Evolutionary conservation across 139 green algal genomes (phyloP), one percentile per base, ranked within the genome.

Genomic region (Chlorella sp.): DNA sequence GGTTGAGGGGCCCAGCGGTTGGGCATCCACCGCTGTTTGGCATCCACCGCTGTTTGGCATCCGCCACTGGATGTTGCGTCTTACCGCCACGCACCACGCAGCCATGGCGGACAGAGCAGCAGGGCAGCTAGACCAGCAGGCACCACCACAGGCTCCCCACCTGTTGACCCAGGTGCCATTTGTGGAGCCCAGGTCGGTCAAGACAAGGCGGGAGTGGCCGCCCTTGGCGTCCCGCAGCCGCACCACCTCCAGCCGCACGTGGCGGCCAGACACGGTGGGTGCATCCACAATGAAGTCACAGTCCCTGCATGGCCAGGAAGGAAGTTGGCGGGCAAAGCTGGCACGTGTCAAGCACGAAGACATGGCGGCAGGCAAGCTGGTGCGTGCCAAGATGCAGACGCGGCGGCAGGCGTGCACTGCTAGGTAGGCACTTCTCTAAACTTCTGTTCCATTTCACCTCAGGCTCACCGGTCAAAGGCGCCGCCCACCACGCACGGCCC

Each of bases 121-220:
- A 9, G 56, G 46, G 38, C 69, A 48, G 36, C 19, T 38, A 70
- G 4, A 13, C 26, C 28, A 13, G 3, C 62, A 60, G 16, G 51
- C 51, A 22, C 8, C 43, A 56, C 8, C 8, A 1, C 4, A 26
- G 28, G 28, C 44, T 9, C 26, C 77, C 40, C 69, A 58, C 48
- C 88, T 65, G 80, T 93, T 93, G 36, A 93, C 69, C 24, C 72
- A 90, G 19, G 88, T 92, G 76, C 80, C 87, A 48, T 92, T 92
- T 28, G 70, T 89, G 26, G 74, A 85, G 26, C 64, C 68, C 86
- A 92, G 41, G 69, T 90, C 87, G 22, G 87, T 91, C 40, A 93
- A 58, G 26, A 85, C 73, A 17, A 76, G 78, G 22, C 16, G 46
- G 24, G 73, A 67, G 81, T 73, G 41, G 62, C 64, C 80, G 26